These are phyloP conservation scores for Colletotrichum sp. DNA, from an alignment of 2,329 filamentous ascomycete genomes.

Conservation along the genomic window DNA sequence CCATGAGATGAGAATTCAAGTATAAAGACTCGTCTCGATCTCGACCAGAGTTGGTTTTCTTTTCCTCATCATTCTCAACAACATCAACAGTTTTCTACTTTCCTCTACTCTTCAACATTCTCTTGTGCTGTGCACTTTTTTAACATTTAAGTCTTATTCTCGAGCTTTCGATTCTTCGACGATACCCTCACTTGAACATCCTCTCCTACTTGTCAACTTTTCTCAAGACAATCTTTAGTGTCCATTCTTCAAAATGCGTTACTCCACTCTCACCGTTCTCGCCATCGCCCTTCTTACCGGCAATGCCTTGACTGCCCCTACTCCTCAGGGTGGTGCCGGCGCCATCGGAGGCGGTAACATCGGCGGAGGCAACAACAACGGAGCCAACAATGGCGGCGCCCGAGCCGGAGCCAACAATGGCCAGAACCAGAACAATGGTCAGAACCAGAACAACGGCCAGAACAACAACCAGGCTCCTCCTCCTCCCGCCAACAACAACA, in stretches of 20 bases:
- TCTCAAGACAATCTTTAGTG: not conserved
- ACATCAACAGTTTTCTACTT: not conserved
- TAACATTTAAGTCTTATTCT: not conserved
- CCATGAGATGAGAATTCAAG: not conserved
- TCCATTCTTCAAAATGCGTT: not conserved
- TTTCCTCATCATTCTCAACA: not conserved
- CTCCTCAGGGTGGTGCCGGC: not conserved
- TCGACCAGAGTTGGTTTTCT: not conserved
- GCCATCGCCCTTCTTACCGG: not conserved
- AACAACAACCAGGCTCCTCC: not conserved
- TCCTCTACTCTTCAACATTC: not conserved
- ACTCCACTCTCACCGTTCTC: not conserved
- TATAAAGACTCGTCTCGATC: not conserved
- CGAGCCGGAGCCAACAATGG: not conserved
- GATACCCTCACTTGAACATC: not conserved
- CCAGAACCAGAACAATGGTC: not conserved
- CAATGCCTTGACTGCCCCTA: not conserved
- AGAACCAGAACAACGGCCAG: not conserved
- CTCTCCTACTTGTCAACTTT: not conserved
- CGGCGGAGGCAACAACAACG: not conserved
- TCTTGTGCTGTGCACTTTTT: not conserved
- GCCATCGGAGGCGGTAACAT: not conserved
- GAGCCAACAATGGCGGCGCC: not conserved
- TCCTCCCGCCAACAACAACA: not conserved
- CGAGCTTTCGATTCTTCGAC: not conserved